phyloP scores from a whole-genome alignment of 73 alveolate genomes.

The Paramecium sexaurelia region DNA sequence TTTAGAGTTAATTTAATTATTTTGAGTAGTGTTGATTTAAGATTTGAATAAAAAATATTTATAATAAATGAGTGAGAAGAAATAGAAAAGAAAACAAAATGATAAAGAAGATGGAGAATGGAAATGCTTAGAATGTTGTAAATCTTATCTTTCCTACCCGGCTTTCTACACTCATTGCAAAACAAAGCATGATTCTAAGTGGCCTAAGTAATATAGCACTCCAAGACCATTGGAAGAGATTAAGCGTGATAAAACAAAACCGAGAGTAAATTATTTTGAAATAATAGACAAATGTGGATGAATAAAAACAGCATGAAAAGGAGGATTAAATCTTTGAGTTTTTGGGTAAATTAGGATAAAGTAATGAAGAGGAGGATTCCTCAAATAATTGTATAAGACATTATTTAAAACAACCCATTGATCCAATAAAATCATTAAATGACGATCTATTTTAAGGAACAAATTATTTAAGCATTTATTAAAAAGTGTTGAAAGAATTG shows the following conservation, averaged over 20 bases:
- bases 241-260: conserved; percentile 41
- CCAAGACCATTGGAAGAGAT: conserved; percentile 60
- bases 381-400: conserved; percentile 48
- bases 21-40: not conserved
- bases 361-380: conserved; percentile 50
- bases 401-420: conserved; percentile 48
- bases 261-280: not conserved
- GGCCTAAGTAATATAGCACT: conserved; percentile 38
- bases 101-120: conserved; percentile 63
- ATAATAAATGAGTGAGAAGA: conserved; percentile 44
- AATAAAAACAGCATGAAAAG: conserved; percentile 42
- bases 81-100: not conserved
- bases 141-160: conserved; percentile 92
- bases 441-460: conserved; percentile 49
- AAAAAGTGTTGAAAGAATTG: not conserved
- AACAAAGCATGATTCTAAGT: conserved; percentile 85
- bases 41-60: not conserved
- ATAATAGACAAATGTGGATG: conserved; percentile 47
- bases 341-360: conserved; percentile 46
- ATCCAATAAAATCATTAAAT: conserved; percentile 1
- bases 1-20: not conserved
- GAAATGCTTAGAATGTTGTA: conserved; percentile 63
- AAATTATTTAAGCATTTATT: not conserved
- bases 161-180: conserved; percentile 96
- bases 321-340: conserved; percentile 55